Evolutionary conservation across 176 grass and related monocot species (phyloP).

Genomic region (Aegilops speltoides): DNA sequence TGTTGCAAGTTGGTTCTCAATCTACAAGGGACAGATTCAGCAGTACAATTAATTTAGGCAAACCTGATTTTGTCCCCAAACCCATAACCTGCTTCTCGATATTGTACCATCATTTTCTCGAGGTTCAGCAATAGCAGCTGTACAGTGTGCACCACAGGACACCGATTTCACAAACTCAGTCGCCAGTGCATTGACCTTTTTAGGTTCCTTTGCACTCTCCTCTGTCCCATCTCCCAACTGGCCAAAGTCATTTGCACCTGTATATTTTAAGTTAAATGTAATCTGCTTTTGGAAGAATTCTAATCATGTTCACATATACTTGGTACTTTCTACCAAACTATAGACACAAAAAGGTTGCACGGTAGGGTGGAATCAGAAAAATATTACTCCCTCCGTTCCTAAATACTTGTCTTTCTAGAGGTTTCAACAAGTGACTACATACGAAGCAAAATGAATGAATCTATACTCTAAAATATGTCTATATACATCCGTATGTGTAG

Average conservation of each 20-base stretch:
- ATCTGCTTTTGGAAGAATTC: neutral
- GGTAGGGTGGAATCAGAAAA: no score
- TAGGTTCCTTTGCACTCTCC: conserved; percentile 65
- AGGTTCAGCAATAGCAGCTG: conserved; percentile 91
- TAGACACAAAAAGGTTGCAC: neutral
- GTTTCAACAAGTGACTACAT: no score
- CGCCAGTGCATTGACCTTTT: conserved; percentile 69
- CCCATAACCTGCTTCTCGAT: conserved; percentile 79
- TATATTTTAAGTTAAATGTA: conserved; percentile 29
- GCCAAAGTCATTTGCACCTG: conserved; percentile 94
- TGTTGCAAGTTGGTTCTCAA: conserved; percentile 15
- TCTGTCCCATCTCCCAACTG: conserved; percentile 98
- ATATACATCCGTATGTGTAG: no score
- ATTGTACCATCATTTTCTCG: conserved; percentile 65
- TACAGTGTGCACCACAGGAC: conserved; percentile 97
- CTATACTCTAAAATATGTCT: no score
- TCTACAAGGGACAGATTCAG: neutral
- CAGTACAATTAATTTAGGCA: conserved; percentile 4
- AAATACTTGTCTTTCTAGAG: no score
- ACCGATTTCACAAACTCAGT: conserved; percentile 86
- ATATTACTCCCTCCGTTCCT: no score
- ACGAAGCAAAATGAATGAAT: no score
- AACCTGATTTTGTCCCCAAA: conserved; percentile 99
- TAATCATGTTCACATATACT: neutral
- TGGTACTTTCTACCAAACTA: conserved; percentile 4